These are phyloP conservation scores for Talaromyces sp. DNA, from an alignment of 2,329 filamentous ascomycete genomes.

Conservation along the genomic window DNA sequence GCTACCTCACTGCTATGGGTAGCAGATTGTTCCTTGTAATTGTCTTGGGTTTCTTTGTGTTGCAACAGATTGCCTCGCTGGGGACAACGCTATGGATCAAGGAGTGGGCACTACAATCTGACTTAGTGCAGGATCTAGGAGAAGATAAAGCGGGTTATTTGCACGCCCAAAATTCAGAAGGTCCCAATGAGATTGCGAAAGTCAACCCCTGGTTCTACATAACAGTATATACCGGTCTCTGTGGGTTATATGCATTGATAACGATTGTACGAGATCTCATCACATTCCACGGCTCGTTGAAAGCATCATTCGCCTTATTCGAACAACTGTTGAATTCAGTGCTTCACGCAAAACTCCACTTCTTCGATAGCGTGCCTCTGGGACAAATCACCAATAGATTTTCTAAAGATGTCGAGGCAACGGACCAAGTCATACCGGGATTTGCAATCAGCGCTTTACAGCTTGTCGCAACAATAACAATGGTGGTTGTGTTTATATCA, in stretches of 20 bases:
- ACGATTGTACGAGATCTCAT: slow-evolving; percentile 3
- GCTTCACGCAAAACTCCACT: neutral
- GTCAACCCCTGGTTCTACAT: neutral
- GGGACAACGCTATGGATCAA: slow-evolving; percentile 13
- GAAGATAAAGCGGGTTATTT: too few relatives aligned
- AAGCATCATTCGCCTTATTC: slow-evolving; percentile 5
- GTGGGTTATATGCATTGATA: neutral
- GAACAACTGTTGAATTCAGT: neutral
- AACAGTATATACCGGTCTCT: neutral
- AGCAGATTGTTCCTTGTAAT: neutral
- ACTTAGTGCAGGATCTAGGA: neutral
- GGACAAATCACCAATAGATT: slow-evolving; percentile 9
- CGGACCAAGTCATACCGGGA: slow-evolving; percentile 5
- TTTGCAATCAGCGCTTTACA: slow-evolving; percentile 6
- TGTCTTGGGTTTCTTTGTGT: neutral
- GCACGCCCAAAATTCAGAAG: too few relatives aligned
- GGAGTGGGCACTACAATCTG: slow-evolving; percentile 11
- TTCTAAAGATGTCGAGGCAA: slow-evolving; percentile 4
- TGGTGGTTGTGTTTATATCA: slow-evolving; percentile 1
- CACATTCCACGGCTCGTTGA: neutral
- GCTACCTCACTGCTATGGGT: slow-evolving; percentile 3
- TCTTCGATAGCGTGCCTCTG: neutral
- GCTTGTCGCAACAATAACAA: neutral
- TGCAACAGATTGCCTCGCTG: neutral
- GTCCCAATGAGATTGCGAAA: neutral